A percentile compares a stretch with the other conserved stretches of the same genome.
Conservation (phyloP, 331 rosid species). For the Erythrophleum ivorense region DNA sequence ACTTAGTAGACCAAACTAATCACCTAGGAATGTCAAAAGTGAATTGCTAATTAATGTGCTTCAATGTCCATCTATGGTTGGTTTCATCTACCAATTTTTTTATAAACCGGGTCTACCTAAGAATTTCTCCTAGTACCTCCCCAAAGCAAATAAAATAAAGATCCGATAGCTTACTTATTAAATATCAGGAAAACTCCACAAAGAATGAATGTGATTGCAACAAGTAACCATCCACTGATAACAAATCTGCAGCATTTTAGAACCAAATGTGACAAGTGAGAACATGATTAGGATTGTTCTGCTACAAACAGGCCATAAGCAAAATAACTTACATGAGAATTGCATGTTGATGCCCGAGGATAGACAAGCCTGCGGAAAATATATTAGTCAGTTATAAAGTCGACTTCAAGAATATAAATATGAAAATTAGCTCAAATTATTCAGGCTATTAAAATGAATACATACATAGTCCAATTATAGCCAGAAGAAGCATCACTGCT, state of each 20-base stretch:
- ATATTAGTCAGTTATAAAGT: conserved; percentile 32
- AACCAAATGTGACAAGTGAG: conserved; percentile 28
- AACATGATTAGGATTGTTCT: conserved; percentile 7
- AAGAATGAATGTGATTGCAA: conserved; percentile 77
- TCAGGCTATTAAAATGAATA: conserved; percentile 25
- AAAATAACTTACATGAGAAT: conserved; percentile 67
- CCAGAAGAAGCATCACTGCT: conserved; percentile 73
- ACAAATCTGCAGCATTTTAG: conserved; percentile 71
- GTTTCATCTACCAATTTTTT: not conserved
- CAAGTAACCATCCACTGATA: conserved; percentile 84
- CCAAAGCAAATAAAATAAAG: not conserved
- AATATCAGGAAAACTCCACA: conserved; percentile 84
- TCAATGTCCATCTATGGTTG: not conserved
- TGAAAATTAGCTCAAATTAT: not conserved
- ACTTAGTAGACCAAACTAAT: not conserved
- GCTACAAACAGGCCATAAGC: conserved; percentile 4
- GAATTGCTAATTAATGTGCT: not conserved
- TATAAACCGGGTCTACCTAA: not conserved
- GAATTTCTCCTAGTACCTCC: conserved; percentile 13
- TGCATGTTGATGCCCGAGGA: conserved; percentile 78
- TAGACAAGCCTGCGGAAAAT: conserved; percentile 68
- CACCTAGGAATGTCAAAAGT: not conserved
- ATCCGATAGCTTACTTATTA: conserved; percentile 62
- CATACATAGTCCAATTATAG: conserved; percentile 79
- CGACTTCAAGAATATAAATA: conserved; percentile 1